Conservation (phyloP, 2,329 filamentous ascomycete genomes). For the Hypoxylon sp. region DNA sequence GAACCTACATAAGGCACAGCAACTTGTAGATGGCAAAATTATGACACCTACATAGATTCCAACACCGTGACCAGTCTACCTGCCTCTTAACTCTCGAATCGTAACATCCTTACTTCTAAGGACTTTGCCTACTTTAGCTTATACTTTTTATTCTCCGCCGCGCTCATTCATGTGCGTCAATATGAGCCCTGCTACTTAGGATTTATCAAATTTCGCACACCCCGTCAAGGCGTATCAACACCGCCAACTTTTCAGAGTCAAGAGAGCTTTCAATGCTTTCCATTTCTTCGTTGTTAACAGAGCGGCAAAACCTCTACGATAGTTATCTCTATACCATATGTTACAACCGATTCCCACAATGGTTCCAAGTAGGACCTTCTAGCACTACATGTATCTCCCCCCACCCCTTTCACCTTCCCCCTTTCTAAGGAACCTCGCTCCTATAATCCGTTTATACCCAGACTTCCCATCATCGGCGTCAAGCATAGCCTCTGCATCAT, state of each 20-base stretch:
- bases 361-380: not conserved
- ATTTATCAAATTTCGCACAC: not conserved
- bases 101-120: too few species aligned
- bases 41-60: too few species aligned
- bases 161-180: not conserved
- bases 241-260: not conserved
- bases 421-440: too few species aligned
- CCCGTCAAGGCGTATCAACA: not conserved
- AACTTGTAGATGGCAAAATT: too few species aligned
- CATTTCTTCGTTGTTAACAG: not conserved
- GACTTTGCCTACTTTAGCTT: too few species aligned
- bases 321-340: not conserved
- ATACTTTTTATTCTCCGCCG: too few species aligned
- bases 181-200: too few species aligned
- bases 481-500: too few species aligned
- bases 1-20: too few species aligned
- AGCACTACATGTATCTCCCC: not conserved
- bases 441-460: not conserved
- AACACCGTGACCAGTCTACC: too few species aligned
- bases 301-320: not conserved
- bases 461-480: not conserved
- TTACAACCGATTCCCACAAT: not conserved
- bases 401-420: not conserved
- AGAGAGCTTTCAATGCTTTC: not conserved
- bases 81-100: too few species aligned